A percentile compares a stretch with the other conserved stretches of the same genome.
phyloP scores from a whole-genome alignment of 2,329 filamentous ascomycete species.

The Aspergillus sp. region DNA sequence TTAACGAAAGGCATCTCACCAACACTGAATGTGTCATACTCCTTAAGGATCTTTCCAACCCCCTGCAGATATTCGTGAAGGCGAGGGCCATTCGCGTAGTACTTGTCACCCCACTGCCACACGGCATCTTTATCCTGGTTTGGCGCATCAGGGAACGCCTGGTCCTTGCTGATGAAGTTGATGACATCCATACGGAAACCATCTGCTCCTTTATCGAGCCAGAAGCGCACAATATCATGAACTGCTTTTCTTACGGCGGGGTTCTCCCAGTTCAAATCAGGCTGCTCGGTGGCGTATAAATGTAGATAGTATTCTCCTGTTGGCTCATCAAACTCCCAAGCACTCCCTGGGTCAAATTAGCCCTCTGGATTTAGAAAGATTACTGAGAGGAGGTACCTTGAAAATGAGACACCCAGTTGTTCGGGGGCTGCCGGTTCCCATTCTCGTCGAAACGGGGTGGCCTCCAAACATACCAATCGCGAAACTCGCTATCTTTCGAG shows the following conservation, averaged over 20 bases:
- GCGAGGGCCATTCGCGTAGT: slow-evolving; percentile 58
- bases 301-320: slow-evolving; percentile 76
- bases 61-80: slow-evolving; percentile 59
- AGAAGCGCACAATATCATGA: slow-evolving; percentile 73
- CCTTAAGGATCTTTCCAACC: slow-evolving; percentile 53
- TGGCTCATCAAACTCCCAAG: slow-evolving; percentile 64
- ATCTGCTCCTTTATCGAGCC: slow-evolving; percentile 71
- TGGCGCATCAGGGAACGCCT: slow-evolving; percentile 50
- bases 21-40: slow-evolving; percentile 60
- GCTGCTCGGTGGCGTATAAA: slow-evolving; percentile 73
- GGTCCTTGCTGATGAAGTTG: slow-evolving; percentile 69
- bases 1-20: slow-evolving; percentile 60
- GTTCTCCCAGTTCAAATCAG: slow-evolving; percentile 85
- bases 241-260: slow-evolving; percentile 66
- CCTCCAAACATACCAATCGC: slow-evolving; percentile 66
- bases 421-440: slow-evolving; percentile 67
- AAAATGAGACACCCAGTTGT: slow-evolving; percentile 58
- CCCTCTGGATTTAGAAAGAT: background rate
- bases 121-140: slow-evolving; percentile 24
- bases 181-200: slow-evolving; percentile 76
- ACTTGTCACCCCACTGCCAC: slow-evolving; percentile 37
- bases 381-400: slow-evolving; percentile 19
- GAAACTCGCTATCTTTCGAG: slow-evolving; percentile 61
- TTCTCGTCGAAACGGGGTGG: slow-evolving; percentile 54
- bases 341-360: slow-evolving; percentile 34